Evolutionary conservation across 306 rosid species (phyloP), one percentile per base, ranked within the genome.

Genomic region (Myrica gale): DNA sequence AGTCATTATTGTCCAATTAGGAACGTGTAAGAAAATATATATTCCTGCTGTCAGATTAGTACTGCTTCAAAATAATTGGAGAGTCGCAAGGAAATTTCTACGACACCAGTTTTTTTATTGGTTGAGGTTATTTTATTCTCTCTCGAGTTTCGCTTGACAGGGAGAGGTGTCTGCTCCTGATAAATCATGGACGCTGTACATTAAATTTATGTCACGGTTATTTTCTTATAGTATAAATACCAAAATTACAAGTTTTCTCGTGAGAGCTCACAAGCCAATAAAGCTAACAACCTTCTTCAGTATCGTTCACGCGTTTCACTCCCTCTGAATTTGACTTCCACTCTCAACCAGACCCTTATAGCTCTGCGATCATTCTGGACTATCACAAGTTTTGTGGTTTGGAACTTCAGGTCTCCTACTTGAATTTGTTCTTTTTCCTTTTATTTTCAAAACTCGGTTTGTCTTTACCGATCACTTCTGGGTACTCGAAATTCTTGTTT

Each of bases 191-290:
- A 32, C 37, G 37, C 3, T 2, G 37, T 71, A 60, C 67, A 50
- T 39, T 67, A 37, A 23, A 17, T 74, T 68, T 76, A 46, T 41
- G 72, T 41, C 43, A 58, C 32, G 0, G 1, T 43, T 19, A 44
- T 81, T 61, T 80, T 55, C 5, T 74, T 45, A 69, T 73, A 61
- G 50, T 71, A 73, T 78, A 48, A 43, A 69, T 68, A 76, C 76
- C 50, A 62, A 77, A 69, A 1, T 12, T 51, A 57, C 68, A 47
- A 78, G 88, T 73, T 52, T 81, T 89, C 89, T 84, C 91, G 97
- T 91, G 96, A 87, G 47, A 48, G 60, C 79, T 88, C 84, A 86
- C 88, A 79, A 66, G 90, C 89, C 83, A 81, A 83, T 81, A 81
- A 92, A 82, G 66, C 63, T 43, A 19, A 11, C 79, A 62, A 43